phyloP scores from a whole-genome alignment of 2,329 filamentous ascomycete species.

The Cercospora zeina region DNA sequence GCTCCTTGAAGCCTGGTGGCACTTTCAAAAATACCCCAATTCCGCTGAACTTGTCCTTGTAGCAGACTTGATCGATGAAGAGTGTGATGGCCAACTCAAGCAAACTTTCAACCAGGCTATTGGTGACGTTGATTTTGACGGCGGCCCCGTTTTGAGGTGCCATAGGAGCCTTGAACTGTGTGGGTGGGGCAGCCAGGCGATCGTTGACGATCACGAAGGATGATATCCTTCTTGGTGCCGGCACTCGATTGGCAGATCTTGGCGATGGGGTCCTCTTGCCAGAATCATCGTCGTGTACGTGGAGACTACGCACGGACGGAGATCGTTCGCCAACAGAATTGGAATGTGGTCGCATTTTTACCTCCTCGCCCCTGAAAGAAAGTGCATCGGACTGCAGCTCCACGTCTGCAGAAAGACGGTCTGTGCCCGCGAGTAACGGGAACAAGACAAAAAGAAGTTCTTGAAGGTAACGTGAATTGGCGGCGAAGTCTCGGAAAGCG shows the following conservation, averaged over 20 bases:
- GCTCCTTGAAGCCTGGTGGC: constrained; percentile 88
- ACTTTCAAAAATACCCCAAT: constrained; percentile 83
- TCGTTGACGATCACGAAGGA: constrained; percentile 88
- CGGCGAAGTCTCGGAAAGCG: constrained; percentile 79
- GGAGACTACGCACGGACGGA: constrained; percentile 73
- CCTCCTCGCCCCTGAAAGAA: constrained; percentile 81
- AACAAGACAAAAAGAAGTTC: constrained; percentile 78
- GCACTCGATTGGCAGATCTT: constrained; percentile 49
- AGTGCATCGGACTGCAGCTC: constrained; percentile 83
- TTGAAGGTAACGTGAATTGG: constrained; percentile 77
- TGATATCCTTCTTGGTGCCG: constrained; percentile 73
- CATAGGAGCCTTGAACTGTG: constrained; percentile 64
- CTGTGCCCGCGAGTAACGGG: constrained; percentile 82
- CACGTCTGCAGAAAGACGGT: constrained; percentile 76
- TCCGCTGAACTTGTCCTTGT: constrained; percentile 85
- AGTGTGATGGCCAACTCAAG: constrained; percentile 75
- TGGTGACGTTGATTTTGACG: constrained; percentile 56
- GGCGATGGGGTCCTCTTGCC: constrained; percentile 45
- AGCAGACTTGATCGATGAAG: constrained; percentile 81
- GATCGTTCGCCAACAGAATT: constrained; percentile 57
- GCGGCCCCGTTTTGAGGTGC: constrained; percentile 57
- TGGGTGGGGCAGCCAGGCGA: constrained; percentile 58
- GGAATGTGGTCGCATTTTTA: constrained; percentile 75
- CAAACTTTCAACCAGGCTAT: constrained; percentile 72
- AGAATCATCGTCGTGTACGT: constrained; percentile 47